Conservation (phyloP, 2,329 filamentous ascomycete species). For the Aureobasidium sp. region DNA sequence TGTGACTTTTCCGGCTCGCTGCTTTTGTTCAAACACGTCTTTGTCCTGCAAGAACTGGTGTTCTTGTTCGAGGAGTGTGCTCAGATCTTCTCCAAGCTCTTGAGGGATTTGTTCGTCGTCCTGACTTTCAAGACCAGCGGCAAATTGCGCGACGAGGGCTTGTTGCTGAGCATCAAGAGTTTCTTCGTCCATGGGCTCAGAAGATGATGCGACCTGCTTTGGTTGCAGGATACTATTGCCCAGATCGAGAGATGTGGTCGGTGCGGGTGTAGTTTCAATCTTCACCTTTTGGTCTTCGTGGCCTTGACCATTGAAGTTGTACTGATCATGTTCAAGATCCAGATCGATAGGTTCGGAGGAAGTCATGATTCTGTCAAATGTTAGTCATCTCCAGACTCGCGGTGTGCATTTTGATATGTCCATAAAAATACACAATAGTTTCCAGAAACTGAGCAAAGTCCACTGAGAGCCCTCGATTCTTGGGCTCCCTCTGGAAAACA, state of each 20-base stretch:
- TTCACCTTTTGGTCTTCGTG: not conserved
- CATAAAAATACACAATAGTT: not conserved
- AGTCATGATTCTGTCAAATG: not conserved
- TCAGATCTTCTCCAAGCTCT: not conserved
- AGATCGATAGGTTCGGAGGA: not conserved
- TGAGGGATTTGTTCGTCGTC: not conserved
- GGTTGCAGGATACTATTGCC: not conserved
- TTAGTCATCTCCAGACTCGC: not conserved
- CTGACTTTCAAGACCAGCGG: too few species aligned
- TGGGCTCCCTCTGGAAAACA: not conserved
- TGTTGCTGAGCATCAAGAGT: not conserved
- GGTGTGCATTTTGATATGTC: not conserved
- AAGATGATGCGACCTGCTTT: not conserved
- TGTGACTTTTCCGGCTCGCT: conserved; percentile 13
- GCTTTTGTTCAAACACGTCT: conserved; percentile 13
- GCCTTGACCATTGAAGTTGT: not conserved
- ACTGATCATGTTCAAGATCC: not conserved
- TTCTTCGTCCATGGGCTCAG: not conserved
- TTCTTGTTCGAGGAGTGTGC: not conserved
- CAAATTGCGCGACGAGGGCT: not conserved
- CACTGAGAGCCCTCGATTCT: not conserved
- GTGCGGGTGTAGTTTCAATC: not conserved
- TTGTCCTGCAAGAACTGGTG: not conserved
- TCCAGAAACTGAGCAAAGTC: not conserved
- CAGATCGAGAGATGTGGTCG: not conserved